A percentile compares a stretch with the other conserved stretches of the same genome.
Evolutionary conservation across 495 filamentous ascomycete species (phyloP).

Genomic region (Lentithecium fluviatile): DNA sequence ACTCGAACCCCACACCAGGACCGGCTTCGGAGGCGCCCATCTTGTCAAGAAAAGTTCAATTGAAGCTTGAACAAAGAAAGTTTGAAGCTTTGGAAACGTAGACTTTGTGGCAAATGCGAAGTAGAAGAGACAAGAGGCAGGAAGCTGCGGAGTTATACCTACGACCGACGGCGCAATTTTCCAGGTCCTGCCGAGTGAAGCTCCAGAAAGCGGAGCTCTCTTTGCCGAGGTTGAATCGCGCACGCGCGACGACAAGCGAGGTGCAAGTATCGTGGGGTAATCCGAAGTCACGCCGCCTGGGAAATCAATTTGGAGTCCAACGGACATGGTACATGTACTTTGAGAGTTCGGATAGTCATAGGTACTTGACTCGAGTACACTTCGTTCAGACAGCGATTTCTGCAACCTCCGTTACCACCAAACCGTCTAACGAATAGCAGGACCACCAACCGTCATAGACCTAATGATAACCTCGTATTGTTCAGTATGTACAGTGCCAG

Average conservation of each 20-base stretch:
- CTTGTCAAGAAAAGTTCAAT: not conserved
- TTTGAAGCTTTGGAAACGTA: too few relatives aligned
- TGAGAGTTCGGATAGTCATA: too few relatives aligned
- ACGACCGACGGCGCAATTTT: constrained; percentile 11
- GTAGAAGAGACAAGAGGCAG: too few relatives aligned
- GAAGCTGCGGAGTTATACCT: constrained; percentile 1
- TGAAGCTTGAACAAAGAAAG: too few relatives aligned
- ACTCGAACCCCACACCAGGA: constrained; percentile 51
- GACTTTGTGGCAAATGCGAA: too few relatives aligned
- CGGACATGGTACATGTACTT: not conserved
- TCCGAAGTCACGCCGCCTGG: too few relatives aligned
- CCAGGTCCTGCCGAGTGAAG: constrained; percentile 1
- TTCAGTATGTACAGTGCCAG: constrained; percentile 28
- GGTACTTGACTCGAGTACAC: too few relatives aligned
- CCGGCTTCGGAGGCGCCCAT: constrained; percentile 10
- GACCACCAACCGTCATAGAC: not conserved
- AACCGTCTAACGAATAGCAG: too few relatives aligned
- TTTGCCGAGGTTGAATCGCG: constrained; percentile 30
- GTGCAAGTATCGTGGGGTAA: not conserved
- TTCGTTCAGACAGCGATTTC: too few relatives aligned
- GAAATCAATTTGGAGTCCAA: too few relatives aligned
- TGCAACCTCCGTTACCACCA: too few relatives aligned
- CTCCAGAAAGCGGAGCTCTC: too few relatives aligned
- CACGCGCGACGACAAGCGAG: constrained; percentile 6
- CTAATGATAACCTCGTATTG: constrained; percentile 5